phyloP scores from a whole-genome alignment of 2,329 filamentous ascomycete genomes.

The Fusarium solani-melongenae region DNA sequence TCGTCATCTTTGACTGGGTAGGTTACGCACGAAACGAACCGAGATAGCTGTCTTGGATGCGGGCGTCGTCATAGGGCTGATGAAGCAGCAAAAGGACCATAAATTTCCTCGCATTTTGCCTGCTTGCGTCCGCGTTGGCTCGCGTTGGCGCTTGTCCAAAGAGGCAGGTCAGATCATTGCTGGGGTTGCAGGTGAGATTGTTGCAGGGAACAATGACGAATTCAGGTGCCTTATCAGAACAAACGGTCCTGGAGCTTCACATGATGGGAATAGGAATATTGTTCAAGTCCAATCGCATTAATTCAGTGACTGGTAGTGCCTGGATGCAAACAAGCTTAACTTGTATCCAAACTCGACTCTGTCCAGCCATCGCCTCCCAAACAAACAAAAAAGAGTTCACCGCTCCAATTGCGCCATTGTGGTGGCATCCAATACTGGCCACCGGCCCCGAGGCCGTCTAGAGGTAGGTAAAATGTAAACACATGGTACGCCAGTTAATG shows the following conservation, averaged over 20 bases:
- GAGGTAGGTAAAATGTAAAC: slow-evolving; percentile 7
- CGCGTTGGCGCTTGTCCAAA: not conserved
- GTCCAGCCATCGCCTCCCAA: not conserved
- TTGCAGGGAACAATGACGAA: not conserved
- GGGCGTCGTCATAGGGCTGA: not conserved
- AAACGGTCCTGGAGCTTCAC: not conserved
- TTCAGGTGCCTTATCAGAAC: not conserved
- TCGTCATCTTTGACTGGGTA: not conserved
- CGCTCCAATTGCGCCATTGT: slow-evolving; percentile 11
- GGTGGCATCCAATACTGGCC: not conserved
- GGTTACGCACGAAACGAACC: not conserved
- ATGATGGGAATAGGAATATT: not conserved
- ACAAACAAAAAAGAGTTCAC: not conserved
- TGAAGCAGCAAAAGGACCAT: not conserved
- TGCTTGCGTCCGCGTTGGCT: not conserved
- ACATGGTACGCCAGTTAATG: slow-evolving; percentile 20
- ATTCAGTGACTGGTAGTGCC: not conserved
- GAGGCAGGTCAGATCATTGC: not conserved
- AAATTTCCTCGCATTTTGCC: not conserved
- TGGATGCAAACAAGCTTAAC: not conserved
- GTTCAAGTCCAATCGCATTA: not conserved
- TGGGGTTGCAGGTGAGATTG: not conserved
- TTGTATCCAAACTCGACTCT: not conserved
- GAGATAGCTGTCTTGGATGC: not conserved
- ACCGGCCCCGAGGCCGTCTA: not conserved